Evolutionary conservation across 208 protist species (phyloP), one percentile per base, ranked within the genome.

Genomic region (Acanthamoeba culbertsoni): DNA sequence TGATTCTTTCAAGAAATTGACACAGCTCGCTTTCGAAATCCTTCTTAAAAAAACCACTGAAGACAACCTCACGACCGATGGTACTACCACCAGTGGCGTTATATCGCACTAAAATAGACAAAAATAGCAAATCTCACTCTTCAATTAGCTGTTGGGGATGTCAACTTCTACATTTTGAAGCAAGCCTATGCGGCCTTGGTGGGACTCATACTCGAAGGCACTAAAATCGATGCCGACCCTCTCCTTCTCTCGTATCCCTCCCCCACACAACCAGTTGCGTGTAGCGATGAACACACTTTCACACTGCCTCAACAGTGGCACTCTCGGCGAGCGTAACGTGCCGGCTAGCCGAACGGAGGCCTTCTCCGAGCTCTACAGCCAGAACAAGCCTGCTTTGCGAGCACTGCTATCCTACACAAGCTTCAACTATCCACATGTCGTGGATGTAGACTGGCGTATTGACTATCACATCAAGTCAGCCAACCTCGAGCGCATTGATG

Each of bases 401-500:
- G 37, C 43, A 43, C 88, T 93, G 63, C 68, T 93, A 14, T 51
- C 63, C 28, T 93, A 82, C 68, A 93, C 88, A 45, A 82, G 63
- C 43, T 93, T 93, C 65, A 75, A 93, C 43, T 42, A 68, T 33
- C 88, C 88, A 18, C 88, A 93, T 37, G 63, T 93, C 26, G 88
- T 93, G 8, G 88, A 93, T 48, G 48, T 82, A 26, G 65, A 93
- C 45, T 93, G 88, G 88, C 88, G 88, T n/a, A 75, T 93, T 10
- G 88, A 93, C 43, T 93, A 93, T 33, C 65, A 82, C 88, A 93
- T 93, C 88, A 93, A 93, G 53, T 93, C 88, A 33, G 65, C 45
- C 63, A 93, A 79, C 53, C 8, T 93, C 42, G 88, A 93, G 68
- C 1, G 88, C 31, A 75, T 93, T 23, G 65, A 93, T 37, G 33